Base-by-base conservation (phyloP, 352 stramenopile genomes). In the Globisporangium perplexum region DNA sequence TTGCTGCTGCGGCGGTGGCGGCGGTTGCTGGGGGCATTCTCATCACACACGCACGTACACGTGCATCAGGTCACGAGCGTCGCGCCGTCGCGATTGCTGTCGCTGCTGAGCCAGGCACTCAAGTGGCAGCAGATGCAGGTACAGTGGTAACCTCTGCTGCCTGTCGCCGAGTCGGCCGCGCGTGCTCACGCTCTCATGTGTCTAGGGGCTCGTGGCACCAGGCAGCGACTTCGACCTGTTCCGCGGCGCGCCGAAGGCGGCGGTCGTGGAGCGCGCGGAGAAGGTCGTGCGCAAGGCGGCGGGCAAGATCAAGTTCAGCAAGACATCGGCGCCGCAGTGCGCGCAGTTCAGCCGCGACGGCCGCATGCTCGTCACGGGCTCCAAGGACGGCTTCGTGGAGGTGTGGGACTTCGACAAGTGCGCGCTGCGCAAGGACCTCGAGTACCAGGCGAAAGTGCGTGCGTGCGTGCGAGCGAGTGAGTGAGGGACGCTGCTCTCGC, bases 311-410 rank as follows among this genome's bases (percentile, higher is more conserved):
- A 96, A 96, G 66, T 96, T 97, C 64, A 82, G 75, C 47, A 84
- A 92, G 51, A 77, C 79, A 28, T 96, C 80, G 17, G 75, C 73
- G 53, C 82, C 88, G 5, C 84, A 96, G 57, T 89, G 72, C 38
- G 82, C 77, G 10, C 70, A 83, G 44, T 98, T 98, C 65, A 89
- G 86, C 69, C 71, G 77, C 0, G 87, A 97, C 57, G 90, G 88
- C 24, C 71, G 71, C 20, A 89, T 92, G 65, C 72, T 98, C 4
- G 83, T 97, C 10, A 98, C 90, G 4, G 93, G 91, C n/a, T 87
- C 87, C 0, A 97, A 96, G 44, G 95, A 98, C 65, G 93, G 93
- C 6, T 96, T 98, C 57, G 82, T 98, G 33, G 95, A 98, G 65
- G 80, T 96, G 39, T 98, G 91, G 91, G 88, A 97, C 68, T 71